Conservation (phyloP, 2,329 filamentous ascomycete genomes). For the Rhynchosporium secalis region DNA sequence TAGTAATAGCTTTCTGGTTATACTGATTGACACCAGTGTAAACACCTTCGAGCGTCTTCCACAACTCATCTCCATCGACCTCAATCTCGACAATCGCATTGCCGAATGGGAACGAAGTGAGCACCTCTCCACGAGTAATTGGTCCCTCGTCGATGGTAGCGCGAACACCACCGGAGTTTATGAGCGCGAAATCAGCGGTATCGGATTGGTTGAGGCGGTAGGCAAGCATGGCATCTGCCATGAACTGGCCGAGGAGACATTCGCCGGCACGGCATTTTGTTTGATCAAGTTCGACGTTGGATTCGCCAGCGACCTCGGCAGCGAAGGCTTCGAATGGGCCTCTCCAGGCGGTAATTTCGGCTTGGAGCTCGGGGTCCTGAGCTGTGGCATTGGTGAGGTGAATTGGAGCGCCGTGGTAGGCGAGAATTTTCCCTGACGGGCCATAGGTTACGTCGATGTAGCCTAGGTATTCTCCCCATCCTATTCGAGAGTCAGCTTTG, state of each 20-base stretch:
- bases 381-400: slow-evolving; percentile 62
- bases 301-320: slow-evolving; percentile 55
- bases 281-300: slow-evolving; percentile 59
- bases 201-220: slow-evolving; percentile 53
- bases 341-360: slow-evolving; percentile 59
- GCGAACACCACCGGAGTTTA: slow-evolving; percentile 65
- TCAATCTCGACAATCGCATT: slow-evolving; percentile 62
- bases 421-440: slow-evolving; percentile 57
- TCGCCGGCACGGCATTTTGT: slow-evolving; percentile 57
- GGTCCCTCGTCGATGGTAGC: slow-evolving; percentile 61
- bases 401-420: slow-evolving; percentile 63
- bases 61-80: slow-evolving; percentile 54
- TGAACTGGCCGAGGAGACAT: slow-evolving; percentile 57
- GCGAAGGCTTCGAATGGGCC: slow-evolving; percentile 61
- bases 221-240: slow-evolving; percentile 60
- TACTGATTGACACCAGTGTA: slow-evolving; percentile 55
- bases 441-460: slow-evolving; percentile 68
- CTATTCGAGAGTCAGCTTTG: slow-evolving; percentile 16
- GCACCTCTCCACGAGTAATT: slow-evolving; percentile 62
- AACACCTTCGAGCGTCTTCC: slow-evolving; percentile 59
- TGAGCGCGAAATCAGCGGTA: slow-evolving; percentile 50
- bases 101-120: slow-evolving; percentile 66
- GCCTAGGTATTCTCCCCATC: slow-evolving; percentile 67
- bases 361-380: slow-evolving; percentile 57
- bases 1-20: slow-evolving; percentile 54